These are phyloP conservation scores for Agaricus sinodeliciosus DNA, from an alignment of 768 basidiomycete species.

Conservation along the genomic window DNA sequence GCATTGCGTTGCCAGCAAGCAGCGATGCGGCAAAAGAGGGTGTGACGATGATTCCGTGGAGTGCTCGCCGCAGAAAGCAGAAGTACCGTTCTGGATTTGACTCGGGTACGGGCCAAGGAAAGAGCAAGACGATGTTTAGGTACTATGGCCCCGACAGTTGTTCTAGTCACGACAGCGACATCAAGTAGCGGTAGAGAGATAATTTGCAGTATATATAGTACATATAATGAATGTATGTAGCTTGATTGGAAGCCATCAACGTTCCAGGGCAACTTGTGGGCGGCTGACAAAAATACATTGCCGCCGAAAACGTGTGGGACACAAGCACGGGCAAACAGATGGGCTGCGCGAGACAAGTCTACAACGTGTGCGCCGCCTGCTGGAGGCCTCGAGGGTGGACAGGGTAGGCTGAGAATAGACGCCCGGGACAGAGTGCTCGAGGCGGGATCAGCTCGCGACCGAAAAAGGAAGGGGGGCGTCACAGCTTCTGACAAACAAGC, in stretches of 20 bases:
- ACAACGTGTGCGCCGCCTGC: too few relatives aligned
- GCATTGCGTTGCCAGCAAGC: slow-evolving; percentile 4
- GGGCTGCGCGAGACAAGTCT: too few relatives aligned
- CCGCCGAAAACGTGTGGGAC: slow-evolving; percentile 3
- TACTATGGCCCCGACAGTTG: slow-evolving; percentile 9
- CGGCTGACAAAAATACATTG: slow-evolving; percentile 4
- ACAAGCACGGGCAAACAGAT: not conserved
- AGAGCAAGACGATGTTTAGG: slow-evolving; percentile 12
- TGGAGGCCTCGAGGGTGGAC: too few relatives aligned
- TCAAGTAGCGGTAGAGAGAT: slow-evolving; percentile 1
- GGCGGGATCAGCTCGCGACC: not conserved
- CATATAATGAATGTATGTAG: too few relatives aligned
- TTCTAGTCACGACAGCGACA: not conserved
- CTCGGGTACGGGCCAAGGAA: slow-evolving; percentile 6
- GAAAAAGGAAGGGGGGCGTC: slow-evolving; percentile 4
- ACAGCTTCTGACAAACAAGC: slow-evolving; percentile 4
- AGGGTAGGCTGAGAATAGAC: not conserved
- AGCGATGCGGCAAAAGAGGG: slow-evolving; percentile 10
- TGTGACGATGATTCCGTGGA: slow-evolving; percentile 11
- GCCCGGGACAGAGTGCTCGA: not conserved
- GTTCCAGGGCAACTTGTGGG: not conserved
- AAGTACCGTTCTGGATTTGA: slow-evolving; percentile 9
- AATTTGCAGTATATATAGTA: too few relatives aligned
- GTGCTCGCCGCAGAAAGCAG: slow-evolving; percentile 8
- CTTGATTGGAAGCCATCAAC: not conserved